These are phyloP conservation scores for Macrolepiota albuminosa DNA, from an alignment of 768 basidiomycete genomes.

Conservation along the genomic window DNA sequence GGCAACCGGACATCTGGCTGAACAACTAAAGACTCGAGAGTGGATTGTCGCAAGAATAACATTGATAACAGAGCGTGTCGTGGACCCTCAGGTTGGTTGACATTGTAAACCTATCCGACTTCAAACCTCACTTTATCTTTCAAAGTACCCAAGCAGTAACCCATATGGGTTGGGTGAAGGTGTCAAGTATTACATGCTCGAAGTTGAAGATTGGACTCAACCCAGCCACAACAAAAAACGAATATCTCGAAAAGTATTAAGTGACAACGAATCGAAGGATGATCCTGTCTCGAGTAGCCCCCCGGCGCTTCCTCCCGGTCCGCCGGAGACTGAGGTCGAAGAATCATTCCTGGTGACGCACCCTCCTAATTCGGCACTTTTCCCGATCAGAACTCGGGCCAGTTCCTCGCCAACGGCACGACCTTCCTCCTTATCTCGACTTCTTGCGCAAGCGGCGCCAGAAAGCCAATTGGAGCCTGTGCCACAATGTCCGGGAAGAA, in stretches of 20 bases:
- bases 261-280: constrained; percentile 36
- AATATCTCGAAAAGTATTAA: constrained; percentile 43
- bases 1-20: constrained; percentile 79
- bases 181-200: constrained; percentile 89
- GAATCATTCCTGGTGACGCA: constrained; percentile 64
- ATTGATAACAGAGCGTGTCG: constrained; percentile 80
- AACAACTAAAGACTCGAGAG: constrained; percentile 86
- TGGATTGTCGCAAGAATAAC: constrained; percentile 96
- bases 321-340: constrained; percentile 68
- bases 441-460: constrained; percentile 68
- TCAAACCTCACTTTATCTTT: constrained; percentile 4
- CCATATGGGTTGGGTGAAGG: constrained; percentile 88
- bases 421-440: constrained; percentile 73
- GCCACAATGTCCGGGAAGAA: constrained; percentile 23
- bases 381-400: constrained; percentile 57
- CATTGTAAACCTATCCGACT: neutral
- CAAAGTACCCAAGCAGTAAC: constrained; percentile 75
- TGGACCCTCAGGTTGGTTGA: constrained; percentile 61
- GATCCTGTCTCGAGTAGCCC: constrained; percentile 27
- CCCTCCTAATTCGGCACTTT: constrained; percentile 63
- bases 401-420: constrained; percentile 67
- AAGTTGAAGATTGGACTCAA: constrained; percentile 92
- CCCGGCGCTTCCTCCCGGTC: constrained; percentile 50
- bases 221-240: constrained; percentile 62
- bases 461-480: constrained; percentile 28